Percentiles rank a stretch among this genome's conserved stretches.
These are phyloP conservation scores for Luffa acutangula DNA, from an alignment of 306 rosid species.

Conservation along the genomic window DNA sequence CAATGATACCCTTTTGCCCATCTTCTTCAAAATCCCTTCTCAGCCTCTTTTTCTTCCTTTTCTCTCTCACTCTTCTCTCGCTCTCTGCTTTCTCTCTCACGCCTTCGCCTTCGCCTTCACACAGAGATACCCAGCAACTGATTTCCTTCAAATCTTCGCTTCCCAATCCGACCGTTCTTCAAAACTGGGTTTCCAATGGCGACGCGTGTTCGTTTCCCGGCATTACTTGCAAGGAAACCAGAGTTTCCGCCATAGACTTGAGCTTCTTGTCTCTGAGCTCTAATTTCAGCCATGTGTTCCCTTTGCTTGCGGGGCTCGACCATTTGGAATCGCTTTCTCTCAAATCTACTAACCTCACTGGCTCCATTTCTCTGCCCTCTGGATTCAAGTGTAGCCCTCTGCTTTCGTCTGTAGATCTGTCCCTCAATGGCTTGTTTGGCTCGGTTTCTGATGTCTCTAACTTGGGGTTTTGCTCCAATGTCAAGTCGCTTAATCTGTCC, in stretches of 20 bases:
- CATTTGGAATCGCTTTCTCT: slow-evolving; percentile 44
- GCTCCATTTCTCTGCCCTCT: slow-evolving; percentile 27
- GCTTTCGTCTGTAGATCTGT: slow-evolving; percentile 58
- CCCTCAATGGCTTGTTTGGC: slow-evolving; percentile 48
- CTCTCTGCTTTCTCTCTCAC: background rate
- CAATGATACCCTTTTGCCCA: slow-evolving; percentile 12
- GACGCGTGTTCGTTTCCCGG: slow-evolving; percentile 54
- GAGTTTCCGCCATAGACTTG: slow-evolving; percentile 56
- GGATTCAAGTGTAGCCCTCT: slow-evolving; percentile 37
- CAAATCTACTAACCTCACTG: slow-evolving; percentile 37
- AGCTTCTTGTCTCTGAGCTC: slow-evolving; percentile 25
- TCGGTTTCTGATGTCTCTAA: slow-evolving; percentile 26
- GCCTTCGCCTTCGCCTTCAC: slow-evolving; percentile 2
- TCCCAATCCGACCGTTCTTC: slow-evolving; percentile 30
- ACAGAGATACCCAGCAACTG: slow-evolving; percentile 30
- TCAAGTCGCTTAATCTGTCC: slow-evolving; percentile 60
- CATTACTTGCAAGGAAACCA: slow-evolving; percentile 43
- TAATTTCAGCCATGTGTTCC: slow-evolving; percentile 38
- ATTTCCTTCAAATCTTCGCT: slow-evolving; percentile 61
- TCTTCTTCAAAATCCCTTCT: slow-evolving; percentile 7
- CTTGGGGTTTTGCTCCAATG: slow-evolving; percentile 30
- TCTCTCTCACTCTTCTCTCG: slow-evolving; percentile 6
- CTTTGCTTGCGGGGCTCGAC: slow-evolving; percentile 38
- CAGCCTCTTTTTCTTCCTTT: background rate
- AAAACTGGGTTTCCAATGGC: slow-evolving; percentile 45